Conservation (phyloP, 2,329 filamentous ascomycete genomes). For the Lachnellula willkommii region DNA sequence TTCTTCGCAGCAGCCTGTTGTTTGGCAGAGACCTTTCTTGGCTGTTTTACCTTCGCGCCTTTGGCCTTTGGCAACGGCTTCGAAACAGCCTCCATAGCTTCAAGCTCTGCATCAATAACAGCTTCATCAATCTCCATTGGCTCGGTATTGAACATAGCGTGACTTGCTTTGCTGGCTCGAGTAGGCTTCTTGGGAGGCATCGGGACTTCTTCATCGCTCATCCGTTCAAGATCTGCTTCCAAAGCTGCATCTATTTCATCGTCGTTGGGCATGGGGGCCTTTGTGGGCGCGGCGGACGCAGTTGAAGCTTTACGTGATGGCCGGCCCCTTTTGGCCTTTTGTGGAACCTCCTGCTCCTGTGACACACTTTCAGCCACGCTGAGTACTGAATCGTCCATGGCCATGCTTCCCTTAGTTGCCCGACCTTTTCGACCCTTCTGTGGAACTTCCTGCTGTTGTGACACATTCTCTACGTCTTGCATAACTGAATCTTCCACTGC, state of each 20-base stretch:
- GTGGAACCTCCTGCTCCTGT: constrained; percentile 43
- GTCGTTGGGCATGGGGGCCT: constrained; percentile 48
- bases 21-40: constrained; percentile 28
- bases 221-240: constrained; percentile 57
- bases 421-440: constrained; percentile 34
- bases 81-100: constrained; percentile 26
- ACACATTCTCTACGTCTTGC: constrained; percentile 40
- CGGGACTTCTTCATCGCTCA: constrained; percentile 46
- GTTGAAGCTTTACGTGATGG: constrained; percentile 44
- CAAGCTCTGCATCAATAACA: constrained; percentile 27
- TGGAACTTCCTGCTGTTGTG: constrained; percentile 45
- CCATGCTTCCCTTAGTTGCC: constrained; percentile 39
- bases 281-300: constrained; percentile 40
- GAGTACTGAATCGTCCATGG: constrained; percentile 23
- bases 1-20: constrained; percentile 27
- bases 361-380: constrained; percentile 41
- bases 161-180: constrained; percentile 14
- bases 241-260: constrained; percentile 62
- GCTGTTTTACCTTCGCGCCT: constrained; percentile 26
- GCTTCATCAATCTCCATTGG: constrained; percentile 26
- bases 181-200: constrained; percentile 10
- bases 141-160: constrained; percentile 24
- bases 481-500: constrained; percentile 25
- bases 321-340: constrained; percentile 43
- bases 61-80: constrained; percentile 28